These are phyloP conservation scores for Xylaria sp. DNA, from an alignment of 2,329 filamentous ascomycete genomes.

Conservation along the genomic window DNA sequence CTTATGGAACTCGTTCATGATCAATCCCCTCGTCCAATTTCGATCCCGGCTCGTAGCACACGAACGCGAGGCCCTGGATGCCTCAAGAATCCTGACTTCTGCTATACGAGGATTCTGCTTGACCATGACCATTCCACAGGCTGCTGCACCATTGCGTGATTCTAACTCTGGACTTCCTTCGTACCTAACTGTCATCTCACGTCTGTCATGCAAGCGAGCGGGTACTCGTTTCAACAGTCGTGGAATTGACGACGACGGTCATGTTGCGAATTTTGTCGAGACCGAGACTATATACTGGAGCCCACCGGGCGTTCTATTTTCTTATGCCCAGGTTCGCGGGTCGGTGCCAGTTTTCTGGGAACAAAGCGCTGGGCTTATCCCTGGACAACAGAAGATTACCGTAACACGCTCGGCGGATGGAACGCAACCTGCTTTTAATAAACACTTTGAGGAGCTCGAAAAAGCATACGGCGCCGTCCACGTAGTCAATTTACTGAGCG, in stretches of 20 bases:
- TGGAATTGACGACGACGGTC: constrained; percentile 96
- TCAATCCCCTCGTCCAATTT: constrained; percentile 89
- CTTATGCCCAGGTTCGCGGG: constrained; percentile 91
- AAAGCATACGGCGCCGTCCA: constrained; percentile 90
- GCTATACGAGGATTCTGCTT: constrained; percentile 93
- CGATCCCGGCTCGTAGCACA: constrained; percentile 80
- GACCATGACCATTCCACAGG: constrained; percentile 85
- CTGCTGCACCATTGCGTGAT: constrained; percentile 75
- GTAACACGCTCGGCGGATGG: constrained; percentile 90
- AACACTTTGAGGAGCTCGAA: constrained; percentile 90
- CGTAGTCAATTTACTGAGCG: constrained; percentile 93
- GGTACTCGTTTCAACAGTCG: constrained; percentile 97
- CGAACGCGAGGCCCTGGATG: constrained; percentile 84
- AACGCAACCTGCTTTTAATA: constrained; percentile 93
- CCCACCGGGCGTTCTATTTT: constrained; percentile 82
- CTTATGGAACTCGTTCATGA: constrained; percentile 99
- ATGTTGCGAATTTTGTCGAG: constrained; percentile 99
- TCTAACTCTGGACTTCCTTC: constrained; percentile 79
- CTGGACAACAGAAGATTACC: constrained; percentile 93
- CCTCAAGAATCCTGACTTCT: constrained; percentile 87
- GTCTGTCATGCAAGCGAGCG: constrained; percentile 88
- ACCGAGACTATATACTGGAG: constrained; percentile 94
- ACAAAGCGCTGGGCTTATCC: constrained; percentile 85
- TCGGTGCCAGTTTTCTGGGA: constrained; percentile 99
- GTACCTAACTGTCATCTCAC: constrained; percentile 87